These are phyloP conservation scores for Lablab purpureus DNA, from an alignment of 306 rosid genomes.

Conservation along the genomic window DNA sequence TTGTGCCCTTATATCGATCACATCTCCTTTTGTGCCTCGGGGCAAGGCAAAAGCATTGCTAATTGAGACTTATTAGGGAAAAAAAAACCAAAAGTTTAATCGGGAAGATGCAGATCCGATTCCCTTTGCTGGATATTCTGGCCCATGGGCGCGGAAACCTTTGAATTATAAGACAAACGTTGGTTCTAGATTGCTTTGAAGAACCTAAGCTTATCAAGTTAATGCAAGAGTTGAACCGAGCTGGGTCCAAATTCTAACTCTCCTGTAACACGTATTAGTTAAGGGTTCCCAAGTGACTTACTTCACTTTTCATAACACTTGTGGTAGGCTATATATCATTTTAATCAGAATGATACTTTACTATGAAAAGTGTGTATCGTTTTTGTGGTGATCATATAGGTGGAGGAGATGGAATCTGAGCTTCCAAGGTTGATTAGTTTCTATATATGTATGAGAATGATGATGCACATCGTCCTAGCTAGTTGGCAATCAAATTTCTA, in stretches of 20 bases:
- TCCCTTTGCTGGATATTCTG: conserved; percentile 45
- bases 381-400: neutral
- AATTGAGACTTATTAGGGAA: neutral
- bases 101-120: neutral
- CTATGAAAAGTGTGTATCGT: neutral
- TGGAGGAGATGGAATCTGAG: neutral
- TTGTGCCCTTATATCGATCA: conserved; percentile 31
- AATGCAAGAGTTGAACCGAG: neutral
- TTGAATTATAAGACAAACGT: conserved; percentile 22
- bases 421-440: neutral
- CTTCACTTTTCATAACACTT: conserved; percentile 25
- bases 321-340: conserved; percentile 12
- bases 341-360: neutral
- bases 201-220: conserved; percentile 33
- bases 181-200: conserved; percentile 30
- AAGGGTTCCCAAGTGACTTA: conserved; percentile 26
- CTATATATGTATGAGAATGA: neutral
- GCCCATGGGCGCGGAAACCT: conserved; percentile 30
- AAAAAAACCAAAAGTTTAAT: conserved; percentile 5
- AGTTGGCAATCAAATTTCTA: no score
- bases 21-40: conserved; percentile 30
- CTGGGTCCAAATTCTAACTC: conserved; percentile 27
- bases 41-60: neutral
- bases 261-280: neutral
- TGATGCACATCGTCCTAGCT: no score